Evolutionary conservation across 768 basidiomycete species (phyloP), one percentile per base, ranked within the genome.

Genomic region (Mycena haematopus): DNA sequence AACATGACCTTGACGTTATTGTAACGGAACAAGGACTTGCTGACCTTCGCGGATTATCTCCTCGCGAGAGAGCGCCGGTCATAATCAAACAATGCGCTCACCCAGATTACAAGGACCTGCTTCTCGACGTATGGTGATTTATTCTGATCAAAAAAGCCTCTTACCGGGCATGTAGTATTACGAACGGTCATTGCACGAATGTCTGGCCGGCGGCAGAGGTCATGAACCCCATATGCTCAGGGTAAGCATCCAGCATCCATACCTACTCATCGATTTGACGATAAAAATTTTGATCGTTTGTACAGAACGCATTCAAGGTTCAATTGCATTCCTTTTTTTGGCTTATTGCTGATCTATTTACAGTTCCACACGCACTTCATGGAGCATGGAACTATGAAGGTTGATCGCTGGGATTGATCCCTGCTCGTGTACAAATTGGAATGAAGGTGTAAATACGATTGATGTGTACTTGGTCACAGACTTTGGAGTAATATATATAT

Each of bases 1-100:
- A 83, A 66, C 82, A 83, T 59, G 82, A 82, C 60, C 71, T 83
- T 5, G 82, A 83, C 62, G 65, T 83, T 22, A 63, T 83, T 55
- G 80, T 83, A 19, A 82, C 82, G 2, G 82, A 83, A 65, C 82
- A 83, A 61, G 82, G 82, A 40, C 75, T 82, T 10, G 81, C 80
- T 35, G 81, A 83, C 62, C 70, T 83, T 13, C 77, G 82, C 29
- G 80, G 80, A 4, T 71, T 83, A 15, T 77, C 79, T 11, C 82
- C 82, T 0, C 73, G 82, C 29, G 80, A 83, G 58, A 75, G 80
- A 11, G 82, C 82, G 0, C 80, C 80, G 1, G 7, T 80, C 15
- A 81, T 83, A 61, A 83, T 83, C 35, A 70, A 79, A 51, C 79
- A 82, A 29, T 83, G 82, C 60, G 80, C 82, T 14, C 80, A 83